Base-by-base conservation (phyloP, 805 yeast genomes). In the Monosporozyma aerobia region DNA sequence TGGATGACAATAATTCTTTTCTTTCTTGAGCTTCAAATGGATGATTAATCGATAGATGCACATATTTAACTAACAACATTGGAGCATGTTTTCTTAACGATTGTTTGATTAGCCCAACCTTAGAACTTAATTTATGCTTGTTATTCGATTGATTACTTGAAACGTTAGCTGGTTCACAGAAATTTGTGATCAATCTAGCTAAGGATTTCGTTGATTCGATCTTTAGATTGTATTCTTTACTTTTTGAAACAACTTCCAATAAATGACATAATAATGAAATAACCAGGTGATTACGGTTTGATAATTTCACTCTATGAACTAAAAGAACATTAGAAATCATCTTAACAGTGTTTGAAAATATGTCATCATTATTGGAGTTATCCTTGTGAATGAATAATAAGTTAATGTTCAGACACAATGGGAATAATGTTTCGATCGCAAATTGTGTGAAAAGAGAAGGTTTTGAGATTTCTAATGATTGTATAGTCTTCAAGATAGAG, bases 241-340 rank as follows among this genome's bases (percentile, higher is more conserved):
- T 58, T 54, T 48, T 64, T 51, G 71, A 69, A 59, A 86, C 59
- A 1, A 76, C 65, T 48, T 71, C 76, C 63, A 92, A 67, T 48
- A 83, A 67, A 3, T 79, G 69, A 13, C 76, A 72, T 45, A 85
- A 71, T 1, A 77, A 64, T 1, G 73, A 59, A 7, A 80, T 69
- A 2, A 89, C 58, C 46, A 90, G 61, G 64, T 89, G 95, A 61
- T 87, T 82, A 63, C 97, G 80, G 39, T 83, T 80, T 0, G 83
- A 74, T 19, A 90, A 69, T 60, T 89, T 78, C 62, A 73, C 79
- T 51, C 97, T 77, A 60, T 88, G 94, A 61, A 76, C 76, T 29
- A 88, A 69, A 8, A 90, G 64, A 2, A 87, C 68, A 39, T 77
- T 75, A 0, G 96, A 82, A 27, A 85, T 59, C 0, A 81, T 69